Conservation (phyloP, 768 basidiomycete species). For the Pleurotus pulmonarius region DNA sequence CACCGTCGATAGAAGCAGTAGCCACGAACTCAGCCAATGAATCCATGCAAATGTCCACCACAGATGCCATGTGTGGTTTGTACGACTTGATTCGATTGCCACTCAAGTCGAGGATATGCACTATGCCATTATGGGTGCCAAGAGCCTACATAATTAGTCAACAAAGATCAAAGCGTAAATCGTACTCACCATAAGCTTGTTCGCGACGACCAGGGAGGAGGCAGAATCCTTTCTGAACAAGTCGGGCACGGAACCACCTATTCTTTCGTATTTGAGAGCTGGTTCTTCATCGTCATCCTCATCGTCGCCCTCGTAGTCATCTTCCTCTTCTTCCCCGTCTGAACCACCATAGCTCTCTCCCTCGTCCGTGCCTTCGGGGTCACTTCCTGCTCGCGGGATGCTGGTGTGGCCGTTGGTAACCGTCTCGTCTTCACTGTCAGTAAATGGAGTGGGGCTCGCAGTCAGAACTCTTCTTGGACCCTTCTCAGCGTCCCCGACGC, state of each 20-base stretch:
- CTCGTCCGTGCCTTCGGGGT: neutral
- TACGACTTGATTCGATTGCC: conserved; percentile 87
- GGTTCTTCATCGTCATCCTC: conserved; percentile 89
- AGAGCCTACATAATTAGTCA: conserved; percentile 56
- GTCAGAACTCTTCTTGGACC: neutral
- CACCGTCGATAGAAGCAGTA: conserved; percentile 92
- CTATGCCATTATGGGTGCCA: conserved; percentile 91
- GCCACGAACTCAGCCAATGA: conserved; percentile 84
- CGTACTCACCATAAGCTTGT: conserved; percentile 62
- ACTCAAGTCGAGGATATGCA: conserved; percentile 76
- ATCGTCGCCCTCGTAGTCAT: conserved; percentile 51
- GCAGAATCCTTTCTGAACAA: conserved; percentile 87
- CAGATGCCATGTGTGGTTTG: conserved; percentile 84
- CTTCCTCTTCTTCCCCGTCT: conserved; percentile 41
- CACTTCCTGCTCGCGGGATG: neutral
- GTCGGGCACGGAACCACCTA: conserved; percentile 68
- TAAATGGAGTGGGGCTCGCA: conserved; percentile 13
- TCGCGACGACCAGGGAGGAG: conserved; percentile 74
- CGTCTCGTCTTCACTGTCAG: conserved; percentile 10
- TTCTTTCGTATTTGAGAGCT: conserved; percentile 84
- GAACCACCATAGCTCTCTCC: conserved; percentile 21
- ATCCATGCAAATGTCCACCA: conserved; percentile 85
- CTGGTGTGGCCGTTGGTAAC: neutral
- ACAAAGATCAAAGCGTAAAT: neutral
- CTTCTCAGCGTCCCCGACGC: conserved; percentile 1